Evolutionary conservation across 345 rosid genomes (phyloP).

Genomic region (Lepidium aucheri): DNA sequence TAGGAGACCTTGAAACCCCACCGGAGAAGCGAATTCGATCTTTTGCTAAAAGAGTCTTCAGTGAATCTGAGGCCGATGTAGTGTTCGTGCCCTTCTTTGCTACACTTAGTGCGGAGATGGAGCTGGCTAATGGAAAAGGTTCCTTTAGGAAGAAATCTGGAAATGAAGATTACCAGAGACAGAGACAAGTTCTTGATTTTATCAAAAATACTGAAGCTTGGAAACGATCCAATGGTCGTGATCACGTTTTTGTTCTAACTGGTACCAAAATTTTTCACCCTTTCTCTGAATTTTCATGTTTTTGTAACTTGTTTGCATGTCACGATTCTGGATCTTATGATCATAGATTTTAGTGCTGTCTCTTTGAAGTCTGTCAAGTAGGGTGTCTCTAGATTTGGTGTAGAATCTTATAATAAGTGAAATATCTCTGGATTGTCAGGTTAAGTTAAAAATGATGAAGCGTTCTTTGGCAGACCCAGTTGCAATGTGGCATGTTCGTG

Average conservation of each 20-base stretch:
- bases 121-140: conserved; percentile 64
- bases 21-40: conserved; percentile 35
- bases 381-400: conserved; percentile 6
- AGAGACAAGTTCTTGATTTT: conserved; percentile 55
- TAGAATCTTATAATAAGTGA: conserved; percentile 45
- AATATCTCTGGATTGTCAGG: conserved; percentile 47
- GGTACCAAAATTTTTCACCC: conserved; percentile 30
- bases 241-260: conserved; percentile 91
- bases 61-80: conserved; percentile 57
- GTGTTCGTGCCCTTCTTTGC: conserved; percentile 89
- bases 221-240: conserved; percentile 72
- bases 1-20: conserved; percentile 80
- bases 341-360: not conserved
- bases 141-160: conserved; percentile 59
- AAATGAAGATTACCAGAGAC: conserved; percentile 73
- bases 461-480: conserved; percentile 99
- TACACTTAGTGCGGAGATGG: conserved; percentile 82
- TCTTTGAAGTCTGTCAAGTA: not conserved
- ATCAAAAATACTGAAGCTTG: conserved; percentile 62
- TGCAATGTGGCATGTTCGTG: conserved; percentile 95
- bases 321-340: not conserved
- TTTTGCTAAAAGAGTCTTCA: conserved; percentile 55
- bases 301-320: not conserved
- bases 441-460: conserved; percentile 62
- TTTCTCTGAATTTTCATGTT: not conserved